A percentile compares a stretch with the other conserved stretches of the same genome.
phyloP scores from a whole-genome alignment of 148 eudicot species.

The Chenopodium formosanum region DNA sequence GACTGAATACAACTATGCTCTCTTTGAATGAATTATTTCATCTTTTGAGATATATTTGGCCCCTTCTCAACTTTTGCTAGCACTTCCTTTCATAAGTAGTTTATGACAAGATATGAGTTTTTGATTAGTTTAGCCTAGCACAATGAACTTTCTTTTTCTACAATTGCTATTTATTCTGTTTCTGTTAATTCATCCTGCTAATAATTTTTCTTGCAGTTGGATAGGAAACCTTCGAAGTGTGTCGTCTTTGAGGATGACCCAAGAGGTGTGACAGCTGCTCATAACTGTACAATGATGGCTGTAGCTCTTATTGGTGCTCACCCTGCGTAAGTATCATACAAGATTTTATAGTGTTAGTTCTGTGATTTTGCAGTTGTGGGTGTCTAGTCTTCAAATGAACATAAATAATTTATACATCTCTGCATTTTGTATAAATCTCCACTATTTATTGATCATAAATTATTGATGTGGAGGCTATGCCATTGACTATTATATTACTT shows the following conservation, averaged over 20 bases:
- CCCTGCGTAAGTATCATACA: conserved; percentile 66
- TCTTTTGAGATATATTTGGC: background rate
- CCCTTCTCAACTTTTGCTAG: background rate
- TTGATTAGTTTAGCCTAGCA: background rate
- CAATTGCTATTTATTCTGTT: background rate
- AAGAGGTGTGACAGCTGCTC: conserved; percentile 95
- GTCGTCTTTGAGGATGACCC: conserved; percentile 96
- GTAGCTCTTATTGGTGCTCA: conserved; percentile 85
- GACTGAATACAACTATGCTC: background rate
- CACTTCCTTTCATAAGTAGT: background rate
- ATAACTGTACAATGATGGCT: conserved; percentile 99
- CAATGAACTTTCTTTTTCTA: background rate
- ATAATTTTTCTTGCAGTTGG: conserved; percentile 62
- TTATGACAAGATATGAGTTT: background rate
- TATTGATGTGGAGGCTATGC: background rate
- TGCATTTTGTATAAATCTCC: background rate
- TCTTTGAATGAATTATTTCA: background rate
- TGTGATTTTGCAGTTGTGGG: too few relatives aligned
- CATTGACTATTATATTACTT: background rate
- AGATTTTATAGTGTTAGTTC: too few relatives aligned
- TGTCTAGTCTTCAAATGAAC: background rate
- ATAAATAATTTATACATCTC: background rate
- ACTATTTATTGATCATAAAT: background rate
- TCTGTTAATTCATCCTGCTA: background rate
- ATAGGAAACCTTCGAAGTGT: conserved; percentile 91